These are phyloP conservation scores for Aspergillus nidulans DNA, from an alignment of 495 filamentous ascomycete genomes.

Conservation along the genomic window DNA sequence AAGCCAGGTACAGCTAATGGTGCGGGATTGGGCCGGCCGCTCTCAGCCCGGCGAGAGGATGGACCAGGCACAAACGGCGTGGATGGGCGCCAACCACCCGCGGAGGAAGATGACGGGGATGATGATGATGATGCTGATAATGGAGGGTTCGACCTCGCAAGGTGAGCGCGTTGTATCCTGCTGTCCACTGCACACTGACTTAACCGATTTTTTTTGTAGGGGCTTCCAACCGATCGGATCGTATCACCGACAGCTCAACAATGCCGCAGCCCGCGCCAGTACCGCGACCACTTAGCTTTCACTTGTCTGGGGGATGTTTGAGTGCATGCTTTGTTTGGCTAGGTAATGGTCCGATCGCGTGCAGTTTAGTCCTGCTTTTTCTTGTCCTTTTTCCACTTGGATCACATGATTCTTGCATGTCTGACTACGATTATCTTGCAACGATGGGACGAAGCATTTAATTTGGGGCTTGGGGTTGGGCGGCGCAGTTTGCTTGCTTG, in stretches of 20 bases:
- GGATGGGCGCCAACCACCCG: neutral
- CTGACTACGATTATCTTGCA: conserved; percentile 5
- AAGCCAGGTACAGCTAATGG: conserved; percentile 41
- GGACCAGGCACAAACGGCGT: conserved; percentile 8
- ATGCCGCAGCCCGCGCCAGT: conserved; percentile 38
- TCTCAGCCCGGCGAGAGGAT: conserved; percentile 31
- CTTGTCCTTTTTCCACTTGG: neutral
- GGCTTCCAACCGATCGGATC: conserved; percentile 69
- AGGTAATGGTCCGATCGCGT: neutral
- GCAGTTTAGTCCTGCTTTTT: neutral
- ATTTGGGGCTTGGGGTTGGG: neutral
- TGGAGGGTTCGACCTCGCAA: conserved; percentile 61
- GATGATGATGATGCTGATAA: conserved; percentile 54
- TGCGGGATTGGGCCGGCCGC: conserved; percentile 28
- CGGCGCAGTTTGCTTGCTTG: conserved; percentile 1
- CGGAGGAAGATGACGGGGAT: conserved; percentile 18
- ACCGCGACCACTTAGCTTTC: conserved; percentile 20
- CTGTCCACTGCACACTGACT: neutral
- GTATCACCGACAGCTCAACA: conserved; percentile 55
- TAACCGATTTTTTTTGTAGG: conserved; percentile 33
- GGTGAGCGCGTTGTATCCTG: conserved; percentile 38
- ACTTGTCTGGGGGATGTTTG: neutral
- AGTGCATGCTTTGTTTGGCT: neutral
- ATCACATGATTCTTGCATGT: conserved; percentile 1
- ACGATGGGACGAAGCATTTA: conserved; percentile 8